A percentile compares a stretch with the other conserved stretches of the same genome.
Conservation (phyloP, 257 asterid genomes). For the Forsythia viridissima region DNA sequence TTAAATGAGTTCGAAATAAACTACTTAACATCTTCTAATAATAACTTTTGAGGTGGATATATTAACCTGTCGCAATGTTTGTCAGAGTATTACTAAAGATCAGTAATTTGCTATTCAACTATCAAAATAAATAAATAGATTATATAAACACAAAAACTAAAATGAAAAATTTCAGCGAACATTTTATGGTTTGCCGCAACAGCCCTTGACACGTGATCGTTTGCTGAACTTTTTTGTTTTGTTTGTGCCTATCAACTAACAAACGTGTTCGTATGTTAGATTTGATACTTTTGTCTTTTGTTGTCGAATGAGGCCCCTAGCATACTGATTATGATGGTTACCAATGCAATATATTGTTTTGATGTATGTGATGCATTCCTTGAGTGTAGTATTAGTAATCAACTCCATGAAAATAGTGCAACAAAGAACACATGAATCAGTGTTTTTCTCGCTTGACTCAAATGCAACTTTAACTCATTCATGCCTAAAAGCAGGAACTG, state of each 20-base stretch:
- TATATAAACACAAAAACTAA: neutral
- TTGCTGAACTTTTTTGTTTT: neutral
- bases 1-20: neutral
- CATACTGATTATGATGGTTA: neutral
- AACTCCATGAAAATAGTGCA: neutral
- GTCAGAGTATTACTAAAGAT: neutral
- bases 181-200: neutral
- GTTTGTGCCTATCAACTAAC: neutral
- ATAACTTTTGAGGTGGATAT: neutral
- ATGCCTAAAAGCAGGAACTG: slow-evolving; percentile 63
- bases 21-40: neutral
- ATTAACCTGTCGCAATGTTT: neutral
- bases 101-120: neutral
- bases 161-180: neutral
- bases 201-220: neutral
- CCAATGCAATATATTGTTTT: neutral
- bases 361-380: neutral
- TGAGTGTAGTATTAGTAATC: neutral
- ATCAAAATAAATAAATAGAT: neutral
- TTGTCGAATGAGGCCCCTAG: neutral
- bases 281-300: neutral
- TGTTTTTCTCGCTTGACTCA: neutral
- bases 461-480: slow-evolving; percentile 20
- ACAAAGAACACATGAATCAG: neutral
- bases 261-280: neutral